Percentiles rank a stretch among this genome's conserved stretches.
Conservation (phyloP, 441 rosid species). For the Corymbia citriodora region DNA sequence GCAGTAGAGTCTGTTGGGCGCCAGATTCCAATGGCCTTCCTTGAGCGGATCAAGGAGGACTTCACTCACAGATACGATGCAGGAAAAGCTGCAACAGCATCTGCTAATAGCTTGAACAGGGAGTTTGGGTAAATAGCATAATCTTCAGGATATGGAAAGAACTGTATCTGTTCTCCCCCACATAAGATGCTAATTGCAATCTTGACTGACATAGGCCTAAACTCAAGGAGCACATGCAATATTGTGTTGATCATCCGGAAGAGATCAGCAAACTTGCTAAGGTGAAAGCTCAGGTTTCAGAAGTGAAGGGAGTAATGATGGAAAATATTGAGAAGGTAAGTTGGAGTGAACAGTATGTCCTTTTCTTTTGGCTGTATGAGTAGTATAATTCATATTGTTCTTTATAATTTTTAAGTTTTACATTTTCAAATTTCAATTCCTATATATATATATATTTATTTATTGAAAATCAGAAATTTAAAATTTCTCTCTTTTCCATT, state of each 20-base stretch:
- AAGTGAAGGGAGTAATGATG: neutral
- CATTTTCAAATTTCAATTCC: neutral
- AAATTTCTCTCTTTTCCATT: neutral
- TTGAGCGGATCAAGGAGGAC: slow-evolving; percentile 85
- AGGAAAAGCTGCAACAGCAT: slow-evolving; percentile 79
- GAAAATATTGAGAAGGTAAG: neutral
- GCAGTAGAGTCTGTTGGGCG: slow-evolving; percentile 88
- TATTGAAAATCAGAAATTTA: neutral
- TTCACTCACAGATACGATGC: slow-evolving; percentile 77
- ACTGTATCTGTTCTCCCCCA: neutral
- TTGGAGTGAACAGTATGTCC: neutral
- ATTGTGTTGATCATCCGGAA: neutral
- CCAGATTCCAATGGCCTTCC: slow-evolving; percentile 85
- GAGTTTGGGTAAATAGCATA: slow-evolving; percentile 62
- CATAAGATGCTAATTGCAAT: neutral
- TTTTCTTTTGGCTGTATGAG: neutral
- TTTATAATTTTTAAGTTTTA: neutral
- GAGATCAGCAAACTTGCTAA: neutral
- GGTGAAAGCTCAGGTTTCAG: neutral
- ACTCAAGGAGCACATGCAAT: neutral
- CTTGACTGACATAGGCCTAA: neutral
- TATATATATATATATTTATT: neutral
- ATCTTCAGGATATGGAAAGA: neutral
- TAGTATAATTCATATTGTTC: neutral
- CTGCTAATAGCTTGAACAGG: slow-evolving; percentile 66